Evolutionary conservation across 139 green algal species (phyloP).

Genomic region (Chlamydomonas applanata): DNA sequence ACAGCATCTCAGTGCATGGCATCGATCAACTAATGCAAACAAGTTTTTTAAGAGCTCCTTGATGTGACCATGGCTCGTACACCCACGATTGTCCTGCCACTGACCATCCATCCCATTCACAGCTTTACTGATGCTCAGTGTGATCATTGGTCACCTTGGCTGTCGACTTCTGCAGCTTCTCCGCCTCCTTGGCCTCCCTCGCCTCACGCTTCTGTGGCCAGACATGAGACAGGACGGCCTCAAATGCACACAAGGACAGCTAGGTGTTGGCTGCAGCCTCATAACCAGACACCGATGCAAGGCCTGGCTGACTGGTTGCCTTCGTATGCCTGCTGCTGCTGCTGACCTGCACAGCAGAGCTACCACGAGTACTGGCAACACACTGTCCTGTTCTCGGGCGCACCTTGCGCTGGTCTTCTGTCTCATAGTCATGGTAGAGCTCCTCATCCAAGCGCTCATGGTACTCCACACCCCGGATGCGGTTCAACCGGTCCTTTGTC

Average conservation of each 20-base stretch:
- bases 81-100: too few relatives aligned
- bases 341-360: too few relatives aligned
- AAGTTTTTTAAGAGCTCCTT: too few relatives aligned
- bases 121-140: too few relatives aligned
- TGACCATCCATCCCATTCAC: too few relatives aligned
- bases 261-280: too few relatives aligned
- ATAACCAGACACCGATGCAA: not conserved
- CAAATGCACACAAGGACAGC: not conserved
- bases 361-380: too few relatives aligned
- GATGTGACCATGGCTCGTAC: too few relatives aligned
- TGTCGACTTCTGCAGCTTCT: constrained; percentile 70
- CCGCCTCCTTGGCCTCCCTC: constrained; percentile 80
- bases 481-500: constrained; percentile 70
- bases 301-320: not conserved
- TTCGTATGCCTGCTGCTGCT: not conserved
- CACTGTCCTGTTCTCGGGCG: not conserved
- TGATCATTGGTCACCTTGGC: constrained; percentile 48
- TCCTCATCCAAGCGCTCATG: constrained; percentile 78
- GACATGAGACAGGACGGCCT: too few relatives aligned
- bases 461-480: constrained; percentile 76
- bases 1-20: too few relatives aligned
- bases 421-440: constrained; percentile 94
- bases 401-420: constrained; percentile 68
- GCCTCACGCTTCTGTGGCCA: constrained; percentile 75
- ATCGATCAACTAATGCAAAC: too few relatives aligned